A percentile compares a stretch with the other conserved stretches of the same genome.
Evolutionary conservation across 1,139 yeast genomes (phyloP).

Genomic region (Pichia norvegensis): DNA sequence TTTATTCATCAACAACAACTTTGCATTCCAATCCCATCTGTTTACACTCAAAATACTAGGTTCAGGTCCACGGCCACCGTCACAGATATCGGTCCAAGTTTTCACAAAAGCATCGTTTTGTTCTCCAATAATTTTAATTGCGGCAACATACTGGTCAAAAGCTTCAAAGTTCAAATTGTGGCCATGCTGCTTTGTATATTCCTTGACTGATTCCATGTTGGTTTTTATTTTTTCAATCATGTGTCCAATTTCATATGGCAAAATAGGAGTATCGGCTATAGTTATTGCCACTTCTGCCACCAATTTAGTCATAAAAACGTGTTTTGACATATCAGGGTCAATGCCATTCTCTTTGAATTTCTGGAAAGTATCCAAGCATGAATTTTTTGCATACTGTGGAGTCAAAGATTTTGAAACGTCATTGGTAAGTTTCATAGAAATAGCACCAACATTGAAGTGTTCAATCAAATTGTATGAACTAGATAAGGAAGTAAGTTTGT

Average conservation of each 20-base stretch:
- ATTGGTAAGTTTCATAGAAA: constrained; percentile 45
- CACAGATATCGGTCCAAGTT: constrained; percentile 46
- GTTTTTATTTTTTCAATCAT: constrained; percentile 40
- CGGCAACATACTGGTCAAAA: constrained; percentile 28
- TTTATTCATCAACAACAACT: constrained; percentile 50
- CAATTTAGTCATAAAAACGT: constrained; percentile 50
- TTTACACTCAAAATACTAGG: constrained; percentile 63
- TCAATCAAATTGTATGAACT: constrained; percentile 65
- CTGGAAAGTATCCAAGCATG: constrained; percentile 63
- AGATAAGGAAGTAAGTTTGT: constrained; percentile 34
- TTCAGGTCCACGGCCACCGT: constrained; percentile 43
- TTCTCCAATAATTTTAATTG: constrained; percentile 34
- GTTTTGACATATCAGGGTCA: constrained; percentile 54
- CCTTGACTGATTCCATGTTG: constrained; percentile 43
- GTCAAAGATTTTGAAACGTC: constrained; percentile 21
- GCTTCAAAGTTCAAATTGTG: constrained; percentile 28
- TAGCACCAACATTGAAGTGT: constrained; percentile 60
- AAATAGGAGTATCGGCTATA: constrained; percentile 63
- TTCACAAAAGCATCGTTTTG: constrained; percentile 39
- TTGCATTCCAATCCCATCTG: constrained; percentile 76
- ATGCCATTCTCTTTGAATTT: constrained; percentile 39
- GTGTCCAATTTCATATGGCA: constrained; percentile 58
- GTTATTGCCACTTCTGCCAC: constrained; percentile 47
- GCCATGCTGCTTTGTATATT: constrained; percentile 29
- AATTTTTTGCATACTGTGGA: constrained; percentile 41